These are phyloP conservation scores for Penicillium sp. DNA, from an alignment of 2,329 filamentous ascomycete species.

Conservation along the genomic window DNA sequence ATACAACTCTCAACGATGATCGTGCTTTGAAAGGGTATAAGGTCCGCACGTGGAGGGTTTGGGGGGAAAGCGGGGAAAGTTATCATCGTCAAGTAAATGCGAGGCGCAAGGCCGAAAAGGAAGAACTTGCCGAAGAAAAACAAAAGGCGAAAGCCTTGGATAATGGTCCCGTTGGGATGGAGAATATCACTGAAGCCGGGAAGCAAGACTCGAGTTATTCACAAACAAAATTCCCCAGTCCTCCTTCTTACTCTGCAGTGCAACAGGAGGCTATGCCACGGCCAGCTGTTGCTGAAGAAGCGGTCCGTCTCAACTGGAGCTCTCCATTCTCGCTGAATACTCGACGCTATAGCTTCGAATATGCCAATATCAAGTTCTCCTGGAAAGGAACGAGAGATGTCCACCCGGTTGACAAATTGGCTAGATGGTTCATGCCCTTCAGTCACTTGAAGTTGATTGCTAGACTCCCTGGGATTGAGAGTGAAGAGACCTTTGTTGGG, in stretches of 20 bases:
- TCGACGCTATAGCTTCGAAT: constrained; percentile 12
- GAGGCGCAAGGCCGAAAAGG: not conserved
- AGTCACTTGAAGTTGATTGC: not conserved
- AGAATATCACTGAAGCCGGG: not conserved
- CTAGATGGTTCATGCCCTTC: not conserved
- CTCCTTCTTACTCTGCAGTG: not conserved
- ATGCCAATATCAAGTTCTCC: constrained; percentile 11
- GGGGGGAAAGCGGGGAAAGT: constrained; percentile 14
- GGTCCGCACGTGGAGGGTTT: constrained; percentile 16
- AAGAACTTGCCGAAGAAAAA: not conserved
- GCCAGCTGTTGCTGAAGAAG: constrained; percentile 4
- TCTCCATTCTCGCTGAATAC: constrained; percentile 3
- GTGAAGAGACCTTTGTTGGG: not conserved
- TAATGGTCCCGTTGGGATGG: not conserved
- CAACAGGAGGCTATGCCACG: not conserved
- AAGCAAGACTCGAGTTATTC: not conserved
- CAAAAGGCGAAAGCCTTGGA: not conserved
- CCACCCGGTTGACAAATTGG: not conserved
- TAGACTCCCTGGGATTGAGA: not conserved
- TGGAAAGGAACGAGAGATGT: not conserved
- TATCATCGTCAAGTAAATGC: constrained; percentile 15
- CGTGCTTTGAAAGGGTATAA: constrained; percentile 14
- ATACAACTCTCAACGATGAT: constrained; percentile 3
- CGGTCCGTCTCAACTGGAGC: constrained; percentile 5
- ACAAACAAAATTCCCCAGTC: not conserved